Evolutionary conservation across 2,329 filamentous ascomycete species (phyloP).

Genomic region (Calonectria hawksworthii): DNA sequence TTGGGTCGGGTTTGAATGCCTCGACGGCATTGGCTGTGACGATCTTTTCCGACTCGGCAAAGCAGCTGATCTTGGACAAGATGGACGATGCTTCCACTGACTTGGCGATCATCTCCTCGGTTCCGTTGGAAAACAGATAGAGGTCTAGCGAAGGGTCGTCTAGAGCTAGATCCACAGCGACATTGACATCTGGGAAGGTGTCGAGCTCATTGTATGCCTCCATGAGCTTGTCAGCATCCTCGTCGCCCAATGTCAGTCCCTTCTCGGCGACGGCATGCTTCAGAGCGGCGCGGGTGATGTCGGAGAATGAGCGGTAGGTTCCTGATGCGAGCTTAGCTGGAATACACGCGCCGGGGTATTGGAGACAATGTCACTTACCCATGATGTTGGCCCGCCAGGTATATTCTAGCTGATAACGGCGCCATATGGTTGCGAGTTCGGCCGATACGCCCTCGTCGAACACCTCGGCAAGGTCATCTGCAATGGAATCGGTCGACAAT

Average conservation of each 20-base stretch:
- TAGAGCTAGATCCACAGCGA: not conserved
- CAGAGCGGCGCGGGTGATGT: not conserved
- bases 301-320: not conserved
- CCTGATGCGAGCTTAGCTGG: not conserved
- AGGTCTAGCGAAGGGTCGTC: not conserved
- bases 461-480: not conserved
- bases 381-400: not conserved
- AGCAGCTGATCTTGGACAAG: not conserved
- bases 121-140: not conserved
- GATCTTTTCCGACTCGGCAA: not conserved
- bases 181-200: not conserved
- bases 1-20: not conserved
- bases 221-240: not conserved
- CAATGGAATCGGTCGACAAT: not conserved
- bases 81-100: not conserved
- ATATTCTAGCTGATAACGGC: constrained; percentile 3
- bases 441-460: not conserved
- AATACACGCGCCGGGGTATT: too few relatives aligned
- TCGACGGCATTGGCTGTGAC: not conserved
- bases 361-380: not conserved
- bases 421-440: not conserved
- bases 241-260: not conserved
- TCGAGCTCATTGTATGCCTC: not conserved
- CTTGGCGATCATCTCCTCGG: not conserved
- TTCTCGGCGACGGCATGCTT: not conserved